Base-by-base conservation (phyloP, 2,329 filamentous ascomycete species). In the Ceratocystis harringtonii region DNA sequence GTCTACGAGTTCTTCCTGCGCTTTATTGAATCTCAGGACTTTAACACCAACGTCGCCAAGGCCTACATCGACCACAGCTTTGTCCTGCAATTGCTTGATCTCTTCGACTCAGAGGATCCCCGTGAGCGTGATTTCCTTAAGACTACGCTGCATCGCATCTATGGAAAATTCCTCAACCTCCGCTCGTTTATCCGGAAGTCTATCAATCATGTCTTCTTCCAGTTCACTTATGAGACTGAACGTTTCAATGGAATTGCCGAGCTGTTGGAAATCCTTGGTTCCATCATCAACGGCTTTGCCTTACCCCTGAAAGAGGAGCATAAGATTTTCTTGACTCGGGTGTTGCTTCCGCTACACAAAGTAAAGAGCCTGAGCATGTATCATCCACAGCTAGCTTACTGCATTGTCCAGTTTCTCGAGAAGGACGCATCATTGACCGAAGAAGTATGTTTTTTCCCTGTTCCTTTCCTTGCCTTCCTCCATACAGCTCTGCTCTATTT, bases 151-250 rank as follows among this genome's bases (percentile, higher is more conserved):
- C 94, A 99, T 77, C 86, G 94, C 68, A 99, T 99, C 74, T 99
- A 99, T 74, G 94, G 94, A 72, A 99, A 99, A 78, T 99, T 99
- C 77, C 82, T 99, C 71, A 99, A 99, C 75, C 81, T 99, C 69
- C 87, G 94, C 68, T 97, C 94, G 36, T 99, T 95, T 76, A 99
- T 99, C 73, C 84, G 94, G 73, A 86, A 94, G 71, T 99, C 94
- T 66, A 99, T 99, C 82, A 99, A 99, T 84, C 97, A 99, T 73
- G 94, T 99, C 71, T 99, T 99, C 79, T 99, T 99, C 82, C 94
- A 99, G 74, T 99, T 99, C 76, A 92, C 91, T 68, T 99, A 99
- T 75, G 94, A 99, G 77, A 99, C 94, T 3, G 94, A 99, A 76
- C 84, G 94, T 67, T 97, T 99, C 79, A 99, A 99, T 72, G 94